phyloP scores from a whole-genome alignment of 2,329 filamentous ascomycete species.

The Aspergillus alliaceus region DNA sequence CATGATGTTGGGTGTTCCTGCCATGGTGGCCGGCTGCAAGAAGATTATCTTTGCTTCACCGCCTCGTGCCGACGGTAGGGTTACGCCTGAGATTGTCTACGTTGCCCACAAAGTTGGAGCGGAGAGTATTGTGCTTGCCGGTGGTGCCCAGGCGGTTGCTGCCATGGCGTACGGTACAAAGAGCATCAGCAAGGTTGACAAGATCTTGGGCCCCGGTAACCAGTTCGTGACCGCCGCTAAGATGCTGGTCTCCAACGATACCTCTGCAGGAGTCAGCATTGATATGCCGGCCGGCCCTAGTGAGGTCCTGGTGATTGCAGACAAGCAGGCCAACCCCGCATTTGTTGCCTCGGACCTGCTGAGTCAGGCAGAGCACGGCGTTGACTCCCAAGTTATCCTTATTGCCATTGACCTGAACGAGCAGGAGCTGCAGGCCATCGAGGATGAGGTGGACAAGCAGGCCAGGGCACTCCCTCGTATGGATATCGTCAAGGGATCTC shows the following conservation, averaged over 20 bases:
- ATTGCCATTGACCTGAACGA: slow-evolving; percentile 80
- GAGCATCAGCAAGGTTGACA: slow-evolving; percentile 93
- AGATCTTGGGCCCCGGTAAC: slow-evolving; percentile 96
- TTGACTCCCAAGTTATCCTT: slow-evolving; percentile 91
- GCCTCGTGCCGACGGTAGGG: slow-evolving; percentile 80
- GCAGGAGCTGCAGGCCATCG: slow-evolving; percentile 73
- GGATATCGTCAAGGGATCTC: slow-evolving; percentile 87
- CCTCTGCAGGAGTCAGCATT: slow-evolving; percentile 89
- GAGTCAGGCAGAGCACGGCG: slow-evolving; percentile 93
- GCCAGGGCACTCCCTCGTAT: slow-evolving; percentile 84
- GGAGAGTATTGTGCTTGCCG: slow-evolving; percentile 91
- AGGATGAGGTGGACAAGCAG: slow-evolving; percentile 86
- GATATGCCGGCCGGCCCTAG: slow-evolving; percentile 98
- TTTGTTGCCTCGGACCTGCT: slow-evolving; percentile 95
- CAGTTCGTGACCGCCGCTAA: slow-evolving; percentile 98
- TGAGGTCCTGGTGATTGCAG: slow-evolving; percentile 93
- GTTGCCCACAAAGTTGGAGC: slow-evolving; percentile 95
- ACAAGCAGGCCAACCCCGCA: slow-evolving; percentile 81
- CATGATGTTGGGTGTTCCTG: slow-evolving; percentile 95
- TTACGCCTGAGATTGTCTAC: slow-evolving; percentile 97
- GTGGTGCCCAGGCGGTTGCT: slow-evolving; percentile 91
- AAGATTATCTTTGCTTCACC: slow-evolving; percentile 93
- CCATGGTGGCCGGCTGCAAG: slow-evolving; percentile 94
- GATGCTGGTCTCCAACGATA: slow-evolving; percentile 98
- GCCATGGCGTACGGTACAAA: slow-evolving; percentile 98